These are phyloP conservation scores for Lecanosticta acicola DNA, from an alignment of 2,329 filamentous ascomycete genomes.

Conservation along the genomic window DNA sequence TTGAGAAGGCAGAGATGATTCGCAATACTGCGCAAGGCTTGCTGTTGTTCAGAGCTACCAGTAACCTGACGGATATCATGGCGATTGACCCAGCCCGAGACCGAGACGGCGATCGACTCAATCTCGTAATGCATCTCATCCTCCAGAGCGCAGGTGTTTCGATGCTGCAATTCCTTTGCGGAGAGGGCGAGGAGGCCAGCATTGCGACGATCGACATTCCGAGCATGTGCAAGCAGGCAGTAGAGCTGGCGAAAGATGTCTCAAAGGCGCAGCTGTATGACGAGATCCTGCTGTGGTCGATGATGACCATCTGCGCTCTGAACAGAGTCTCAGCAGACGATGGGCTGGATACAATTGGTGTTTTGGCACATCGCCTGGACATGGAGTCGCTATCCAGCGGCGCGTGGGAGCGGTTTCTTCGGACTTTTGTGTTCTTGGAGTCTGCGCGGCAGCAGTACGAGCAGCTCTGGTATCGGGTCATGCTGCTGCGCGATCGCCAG, in stretches of 20 bases:
- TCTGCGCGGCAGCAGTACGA: conserved; percentile 10
- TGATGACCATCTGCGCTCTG: conserved; percentile 13
- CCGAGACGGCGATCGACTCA: conserved; percentile 11
- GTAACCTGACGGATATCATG: not conserved
- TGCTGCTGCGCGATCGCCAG: not conserved
- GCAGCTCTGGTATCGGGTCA: conserved; percentile 4
- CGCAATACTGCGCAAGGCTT: conserved; percentile 5
- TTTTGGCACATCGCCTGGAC: conserved; percentile 3
- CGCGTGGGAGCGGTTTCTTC: conserved; percentile 7
- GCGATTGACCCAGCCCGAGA: conserved; percentile 4
- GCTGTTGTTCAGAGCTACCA: conserved; percentile 9
- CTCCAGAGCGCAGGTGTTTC: conserved; percentile 13
- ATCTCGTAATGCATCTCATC: conserved; percentile 14
- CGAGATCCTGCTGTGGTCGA: conserved; percentile 11
- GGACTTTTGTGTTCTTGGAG: conserved; percentile 12
- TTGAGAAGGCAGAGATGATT: conserved; percentile 3
- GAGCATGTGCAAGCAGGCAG: conserved; percentile 12
- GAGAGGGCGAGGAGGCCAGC: conserved; percentile 4
- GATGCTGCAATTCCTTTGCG: conserved; percentile 10
- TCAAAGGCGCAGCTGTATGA: conserved; percentile 9
- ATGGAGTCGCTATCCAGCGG: conserved; percentile 2
- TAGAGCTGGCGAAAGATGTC: conserved; percentile 10
- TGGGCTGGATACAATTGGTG: conserved; percentile 7
- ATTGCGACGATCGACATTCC: conserved; percentile 10
- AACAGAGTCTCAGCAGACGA: conserved; percentile 5